Evolutionary conservation across 2,329 filamentous ascomycete genomes (phyloP).

Genomic region (Ophioceras dolichostomum): DNA sequence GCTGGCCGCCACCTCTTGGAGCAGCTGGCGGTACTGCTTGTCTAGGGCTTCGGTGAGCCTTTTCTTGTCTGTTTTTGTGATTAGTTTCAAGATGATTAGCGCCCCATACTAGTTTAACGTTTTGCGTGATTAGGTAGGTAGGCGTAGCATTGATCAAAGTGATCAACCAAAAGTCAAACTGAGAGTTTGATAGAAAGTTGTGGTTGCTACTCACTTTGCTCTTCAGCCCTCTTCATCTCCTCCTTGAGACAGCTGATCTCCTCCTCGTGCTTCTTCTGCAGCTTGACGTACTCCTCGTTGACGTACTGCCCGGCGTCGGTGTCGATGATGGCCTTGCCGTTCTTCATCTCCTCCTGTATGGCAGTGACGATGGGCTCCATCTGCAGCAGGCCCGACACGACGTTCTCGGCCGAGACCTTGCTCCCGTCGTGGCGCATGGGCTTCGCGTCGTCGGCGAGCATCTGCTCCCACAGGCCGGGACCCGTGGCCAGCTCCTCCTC

Average conservation of each 20-base stretch:
- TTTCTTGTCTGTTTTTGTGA: neutral
- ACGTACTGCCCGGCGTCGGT: neutral
- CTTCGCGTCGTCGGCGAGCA: neutral
- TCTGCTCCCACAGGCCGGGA: neutral
- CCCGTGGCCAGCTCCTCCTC: constrained; percentile 23
- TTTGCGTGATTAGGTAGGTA: too few species aligned
- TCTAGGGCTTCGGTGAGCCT: neutral
- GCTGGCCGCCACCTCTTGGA: neutral
- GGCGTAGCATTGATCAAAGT: too few species aligned
- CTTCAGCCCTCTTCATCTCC: neutral
- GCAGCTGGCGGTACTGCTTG: neutral
- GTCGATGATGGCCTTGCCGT: neutral
- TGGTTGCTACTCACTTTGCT: neutral
- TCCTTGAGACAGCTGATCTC: neutral
- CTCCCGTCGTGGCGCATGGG: neutral
- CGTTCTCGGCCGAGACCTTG: neutral
- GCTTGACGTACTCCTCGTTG: neutral
- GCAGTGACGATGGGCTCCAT: neutral
- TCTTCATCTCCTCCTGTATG: neutral
- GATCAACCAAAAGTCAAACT: too few species aligned
- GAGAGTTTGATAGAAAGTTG: too few species aligned
- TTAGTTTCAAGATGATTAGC: too few species aligned
- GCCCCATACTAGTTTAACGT: too few species aligned
- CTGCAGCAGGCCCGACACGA: neutral
- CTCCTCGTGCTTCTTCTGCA: neutral